Conservation (phyloP, 768 basidiomycete genomes). For the Rhizopogon rudus region DNA sequence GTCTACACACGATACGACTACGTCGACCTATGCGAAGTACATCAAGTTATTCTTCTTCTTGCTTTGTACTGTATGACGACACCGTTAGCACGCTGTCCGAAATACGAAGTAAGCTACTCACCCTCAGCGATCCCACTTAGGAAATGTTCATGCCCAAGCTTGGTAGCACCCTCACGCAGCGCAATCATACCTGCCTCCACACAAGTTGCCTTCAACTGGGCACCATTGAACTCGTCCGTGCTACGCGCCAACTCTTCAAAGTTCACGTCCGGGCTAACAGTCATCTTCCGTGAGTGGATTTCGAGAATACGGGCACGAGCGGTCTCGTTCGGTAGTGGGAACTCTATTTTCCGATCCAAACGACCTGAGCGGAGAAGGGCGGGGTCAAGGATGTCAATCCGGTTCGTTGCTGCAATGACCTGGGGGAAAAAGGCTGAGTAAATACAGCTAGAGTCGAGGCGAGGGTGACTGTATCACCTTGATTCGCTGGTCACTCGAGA, state of each 20-base stretch:
- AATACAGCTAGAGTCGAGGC: conserved; percentile 1
- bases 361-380: conserved; percentile 97
- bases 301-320: conserved; percentile 96
- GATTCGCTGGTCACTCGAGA: conserved; percentile 94
- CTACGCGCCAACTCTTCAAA: conserved; percentile 95
- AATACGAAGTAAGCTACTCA: conserved; percentile 26
- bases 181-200: conserved; percentile 99
- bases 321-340: conserved; percentile 92
- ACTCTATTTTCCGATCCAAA: conserved; percentile 97
- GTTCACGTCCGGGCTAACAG: conserved; percentile 82
- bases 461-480: conserved; percentile 50
- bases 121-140: conserved; percentile 88
- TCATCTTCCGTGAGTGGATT: conserved; percentile 97
- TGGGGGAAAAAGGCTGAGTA: conserved; percentile 25
- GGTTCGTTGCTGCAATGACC: conserved; percentile 98
- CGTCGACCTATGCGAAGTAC: conserved; percentile 71
- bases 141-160: conserved; percentile 93
- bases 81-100: conserved; percentile 12
- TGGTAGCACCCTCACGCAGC: conserved; percentile 84
- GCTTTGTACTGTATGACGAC: conserved; percentile 72
- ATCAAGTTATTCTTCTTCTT: conserved; percentile 99
- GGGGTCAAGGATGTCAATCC: conserved; percentile 97
- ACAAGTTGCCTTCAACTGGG: conserved; percentile 94
- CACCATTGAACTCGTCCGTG: conserved; percentile 98
- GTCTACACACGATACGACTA: not conserved